Evolutionary conservation across 805 yeast species (phyloP).

Genomic region (Teunomyces kruisii): DNA sequence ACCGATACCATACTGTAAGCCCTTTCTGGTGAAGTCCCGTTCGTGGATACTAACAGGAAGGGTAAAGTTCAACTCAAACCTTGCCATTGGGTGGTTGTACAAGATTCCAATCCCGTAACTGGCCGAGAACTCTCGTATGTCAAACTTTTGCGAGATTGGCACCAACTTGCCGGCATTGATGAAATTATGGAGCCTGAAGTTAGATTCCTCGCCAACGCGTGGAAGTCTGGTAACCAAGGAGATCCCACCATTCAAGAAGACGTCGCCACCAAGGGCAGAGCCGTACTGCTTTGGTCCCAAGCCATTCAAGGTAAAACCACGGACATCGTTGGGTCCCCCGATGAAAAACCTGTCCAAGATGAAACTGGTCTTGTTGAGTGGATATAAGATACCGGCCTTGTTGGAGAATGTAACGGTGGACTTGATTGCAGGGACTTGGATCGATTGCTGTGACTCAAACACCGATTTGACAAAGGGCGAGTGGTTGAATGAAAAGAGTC

Average conservation of each 20-base stretch:
- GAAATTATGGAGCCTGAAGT: constrained; percentile 50
- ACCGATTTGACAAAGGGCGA: constrained; percentile 42
- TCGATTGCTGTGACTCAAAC: constrained; percentile 39
- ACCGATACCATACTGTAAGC: constrained; percentile 60
- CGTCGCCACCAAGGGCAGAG: constrained; percentile 53
- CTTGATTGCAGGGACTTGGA: constrained; percentile 15
- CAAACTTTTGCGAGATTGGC: constrained; percentile 6
- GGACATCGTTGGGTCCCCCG: constrained; percentile 62
- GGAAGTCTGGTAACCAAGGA: constrained; percentile 48
- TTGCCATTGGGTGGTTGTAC: constrained; percentile 56
- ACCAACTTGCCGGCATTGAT: constrained; percentile 49
- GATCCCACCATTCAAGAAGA: constrained; percentile 46
- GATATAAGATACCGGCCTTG: constrained; percentile 34
- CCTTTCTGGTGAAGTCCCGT: constrained; percentile 50
- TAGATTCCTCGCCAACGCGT: constrained; percentile 37
- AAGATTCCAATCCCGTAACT: constrained; percentile 50
- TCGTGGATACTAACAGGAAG: constrained; percentile 46
- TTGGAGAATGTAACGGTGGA: constrained; percentile 26
- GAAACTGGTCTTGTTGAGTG: constrained; percentile 20
- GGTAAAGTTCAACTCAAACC: constrained; percentile 57
- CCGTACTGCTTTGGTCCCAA: constrained; percentile 55
- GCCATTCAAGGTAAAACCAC: constrained; percentile 53
- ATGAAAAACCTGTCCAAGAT: constrained; percentile 53
- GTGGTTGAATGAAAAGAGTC: constrained; percentile 23
- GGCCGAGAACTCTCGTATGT: constrained; percentile 27